Conservation (phyloP, 2,329 filamentous ascomycete genomes). For the Decorospora gaudefroyi region DNA sequence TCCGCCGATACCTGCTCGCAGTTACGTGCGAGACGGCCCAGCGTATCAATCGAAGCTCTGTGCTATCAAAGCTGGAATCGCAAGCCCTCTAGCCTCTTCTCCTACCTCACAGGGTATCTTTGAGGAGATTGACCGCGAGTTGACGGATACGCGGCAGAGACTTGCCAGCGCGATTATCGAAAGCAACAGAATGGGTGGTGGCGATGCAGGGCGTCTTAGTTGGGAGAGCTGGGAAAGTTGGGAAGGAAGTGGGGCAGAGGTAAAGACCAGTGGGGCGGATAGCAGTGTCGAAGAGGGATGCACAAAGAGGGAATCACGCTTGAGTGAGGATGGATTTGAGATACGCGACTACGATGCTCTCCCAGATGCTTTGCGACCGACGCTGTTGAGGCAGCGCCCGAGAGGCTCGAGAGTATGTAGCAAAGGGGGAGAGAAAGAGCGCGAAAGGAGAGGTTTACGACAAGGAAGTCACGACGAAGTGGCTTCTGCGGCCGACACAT, state of each 20-base stretch:
- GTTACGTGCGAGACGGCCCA: slow-evolving; percentile 2
- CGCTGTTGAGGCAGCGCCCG: background rate
- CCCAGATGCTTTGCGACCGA: background rate
- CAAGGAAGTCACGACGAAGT: background rate
- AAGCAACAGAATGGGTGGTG: background rate
- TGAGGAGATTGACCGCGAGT: slow-evolving; percentile 5
- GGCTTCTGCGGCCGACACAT: background rate
- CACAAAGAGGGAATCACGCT: background rate
- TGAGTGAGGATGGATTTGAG: background rate
- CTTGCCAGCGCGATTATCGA: background rate
- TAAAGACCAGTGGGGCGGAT: background rate
- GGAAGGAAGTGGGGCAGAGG: background rate
- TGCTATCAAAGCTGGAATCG: background rate
- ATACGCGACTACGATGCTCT: background rate
- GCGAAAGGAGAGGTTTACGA: background rate
- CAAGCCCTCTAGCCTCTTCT: background rate
- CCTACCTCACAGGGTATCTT: background rate
- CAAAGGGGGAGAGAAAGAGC: background rate
- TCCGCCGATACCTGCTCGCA: slow-evolving; percentile 11
- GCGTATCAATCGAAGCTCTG: background rate
- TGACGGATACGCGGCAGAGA: slow-evolving; percentile 5
- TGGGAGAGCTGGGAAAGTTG: background rate
- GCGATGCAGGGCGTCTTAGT: too few relatives aligned
- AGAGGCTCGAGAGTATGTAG: background rate
- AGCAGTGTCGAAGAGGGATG: background rate